Percentiles rank a stretch among this genome's conserved stretches.
These are phyloP conservation scores for Arthrobotrys megalospora DNA, from an alignment of 2,329 filamentous ascomycete species.

Conservation along the genomic window DNA sequence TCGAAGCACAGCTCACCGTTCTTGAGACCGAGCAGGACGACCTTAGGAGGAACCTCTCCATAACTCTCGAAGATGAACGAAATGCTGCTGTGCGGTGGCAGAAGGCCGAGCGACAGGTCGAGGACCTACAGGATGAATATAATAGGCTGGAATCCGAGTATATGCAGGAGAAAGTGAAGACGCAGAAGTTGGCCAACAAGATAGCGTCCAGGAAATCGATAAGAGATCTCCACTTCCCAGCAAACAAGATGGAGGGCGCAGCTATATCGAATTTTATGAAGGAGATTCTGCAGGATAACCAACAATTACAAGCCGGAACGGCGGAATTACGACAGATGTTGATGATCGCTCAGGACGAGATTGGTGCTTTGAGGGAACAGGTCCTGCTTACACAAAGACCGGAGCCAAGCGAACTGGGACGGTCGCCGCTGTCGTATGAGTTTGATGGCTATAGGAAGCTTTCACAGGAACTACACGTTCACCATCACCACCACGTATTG, in stretches of 20 bases:
- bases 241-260: constrained; percentile 51
- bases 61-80: constrained; percentile 81
- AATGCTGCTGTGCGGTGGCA: constrained; percentile 87
- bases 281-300: constrained; percentile 94
- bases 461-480: constrained; percentile 87
- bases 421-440: constrained; percentile 64
- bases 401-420: constrained; percentile 69
- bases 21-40: constrained; percentile 86
- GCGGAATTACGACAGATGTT: constrained; percentile 92
- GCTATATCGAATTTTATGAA: constrained; percentile 83
- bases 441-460: constrained; percentile 64
- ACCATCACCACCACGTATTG: constrained; percentile 90
- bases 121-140: constrained; percentile 86
- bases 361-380: constrained; percentile 87
- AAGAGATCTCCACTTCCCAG: constrained; percentile 48
- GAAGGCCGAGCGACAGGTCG: constrained; percentile 83
- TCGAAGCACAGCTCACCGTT: constrained; percentile 83
- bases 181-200: constrained; percentile 74
- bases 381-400: constrained; percentile 84
- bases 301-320: constrained; percentile 91
- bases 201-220: constrained; percentile 69
- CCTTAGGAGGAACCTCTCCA: constrained; percentile 77
- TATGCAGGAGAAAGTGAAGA: constrained; percentile 62
- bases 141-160: constrained; percentile 87
- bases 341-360: constrained; percentile 91